These are phyloP conservation scores for Arabidopsis arenosa DNA, from an alignment of 345 rosid species.

Conservation along the genomic window DNA sequence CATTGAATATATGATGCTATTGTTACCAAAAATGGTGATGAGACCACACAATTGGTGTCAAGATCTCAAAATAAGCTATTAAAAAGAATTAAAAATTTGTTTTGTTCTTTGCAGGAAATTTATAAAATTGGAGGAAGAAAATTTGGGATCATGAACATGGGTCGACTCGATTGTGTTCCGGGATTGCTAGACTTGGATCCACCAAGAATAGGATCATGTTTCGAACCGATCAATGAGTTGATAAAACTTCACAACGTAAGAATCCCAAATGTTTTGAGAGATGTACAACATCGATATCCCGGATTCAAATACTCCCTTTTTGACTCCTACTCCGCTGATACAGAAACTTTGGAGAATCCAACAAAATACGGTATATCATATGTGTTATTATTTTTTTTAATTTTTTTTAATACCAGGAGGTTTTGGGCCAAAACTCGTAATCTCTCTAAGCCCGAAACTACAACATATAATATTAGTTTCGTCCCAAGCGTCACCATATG, in stretches of 20 bases:
- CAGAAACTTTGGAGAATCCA: constrained; percentile 57
- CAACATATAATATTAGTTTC: too few species aligned
- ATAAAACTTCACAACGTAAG: constrained; percentile 62
- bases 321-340: constrained; percentile 48
- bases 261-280: constrained; percentile 47
- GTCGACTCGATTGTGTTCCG: constrained; percentile 69
- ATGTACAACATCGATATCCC: constrained; percentile 48
- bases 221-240: constrained; percentile 44
- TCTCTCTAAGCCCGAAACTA: too few species aligned
- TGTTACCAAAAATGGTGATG: neutral
- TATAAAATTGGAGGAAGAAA: constrained; percentile 69
- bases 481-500: too few species aligned
- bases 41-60: neutral
- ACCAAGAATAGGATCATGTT: constrained; percentile 55
- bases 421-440: too few species aligned
- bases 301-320: constrained; percentile 70
- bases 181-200: constrained; percentile 49
- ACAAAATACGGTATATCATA: constrained; percentile 57
- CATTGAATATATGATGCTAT: neutral
- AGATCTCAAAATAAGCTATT: neutral
- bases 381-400: too few species aligned
- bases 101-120: constrained; percentile 55
- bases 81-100: neutral
- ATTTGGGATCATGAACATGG: constrained; percentile 66
- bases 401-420: too few species aligned